Conservation (phyloP, 257 asterid species). For the Primulina eburnea region DNA sequence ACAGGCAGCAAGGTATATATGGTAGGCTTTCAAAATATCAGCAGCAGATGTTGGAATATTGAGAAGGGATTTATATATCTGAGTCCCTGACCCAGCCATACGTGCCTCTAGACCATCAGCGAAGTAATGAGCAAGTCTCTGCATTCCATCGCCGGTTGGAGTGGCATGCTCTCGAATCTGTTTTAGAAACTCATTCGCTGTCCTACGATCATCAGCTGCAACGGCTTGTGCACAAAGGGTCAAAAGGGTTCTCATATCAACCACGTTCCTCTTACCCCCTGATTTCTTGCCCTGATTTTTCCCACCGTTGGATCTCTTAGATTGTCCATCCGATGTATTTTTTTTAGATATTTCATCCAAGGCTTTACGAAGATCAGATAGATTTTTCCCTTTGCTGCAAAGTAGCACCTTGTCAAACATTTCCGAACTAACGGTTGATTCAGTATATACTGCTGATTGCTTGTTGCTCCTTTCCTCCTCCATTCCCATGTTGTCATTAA, state of each 20-base stretch:
- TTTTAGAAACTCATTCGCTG: constrained; percentile 58
- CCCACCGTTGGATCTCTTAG: constrained; percentile 41
- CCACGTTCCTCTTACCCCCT: constrained; percentile 37
- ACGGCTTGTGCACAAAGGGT: constrained; percentile 81
- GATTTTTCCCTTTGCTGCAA: constrained; percentile 65
- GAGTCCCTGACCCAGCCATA: constrained; percentile 46
- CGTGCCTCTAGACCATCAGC: constrained; percentile 53
- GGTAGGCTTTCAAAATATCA: constrained; percentile 45
- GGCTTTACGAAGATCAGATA: constrained; percentile 64
- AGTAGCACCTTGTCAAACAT: constrained; percentile 67
- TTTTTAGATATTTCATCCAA: constrained; percentile 44
- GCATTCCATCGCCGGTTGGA: constrained; percentile 47
- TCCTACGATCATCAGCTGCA: constrained; percentile 64
- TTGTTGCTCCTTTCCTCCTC: constrained; percentile 57
- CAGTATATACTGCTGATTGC: constrained; percentile 59
- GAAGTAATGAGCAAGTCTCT: constrained; percentile 47
- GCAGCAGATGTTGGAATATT: constrained; percentile 38
- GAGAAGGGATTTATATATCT: constrained; percentile 21
- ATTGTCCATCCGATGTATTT: constrained; percentile 24
- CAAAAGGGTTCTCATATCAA: constrained; percentile 65
- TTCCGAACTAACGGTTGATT: constrained; percentile 52
- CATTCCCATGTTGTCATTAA: constrained; percentile 34
- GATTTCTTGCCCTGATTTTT: constrained; percentile 41
- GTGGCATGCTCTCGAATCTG: constrained; percentile 60
- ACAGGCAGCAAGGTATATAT: constrained; percentile 39